These are phyloP conservation scores for Aschersonia sp. DNA, from an alignment of 2,329 filamentous ascomycete genomes.

Conservation along the genomic window DNA sequence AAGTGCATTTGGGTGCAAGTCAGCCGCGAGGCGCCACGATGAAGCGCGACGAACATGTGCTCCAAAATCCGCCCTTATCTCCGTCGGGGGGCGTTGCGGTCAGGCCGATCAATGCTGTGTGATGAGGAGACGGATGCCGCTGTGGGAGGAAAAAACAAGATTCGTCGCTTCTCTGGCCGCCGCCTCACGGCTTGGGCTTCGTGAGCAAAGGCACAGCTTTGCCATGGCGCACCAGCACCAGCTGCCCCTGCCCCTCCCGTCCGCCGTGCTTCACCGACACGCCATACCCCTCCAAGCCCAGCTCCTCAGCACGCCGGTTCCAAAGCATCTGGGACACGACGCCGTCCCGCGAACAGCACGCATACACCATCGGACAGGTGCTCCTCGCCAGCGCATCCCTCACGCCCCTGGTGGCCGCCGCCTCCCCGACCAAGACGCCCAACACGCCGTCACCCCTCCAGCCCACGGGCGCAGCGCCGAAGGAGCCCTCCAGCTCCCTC, in stretches of 20 bases:
- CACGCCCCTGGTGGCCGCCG: slow-evolving; percentile 64
- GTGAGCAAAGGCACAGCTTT: slow-evolving; percentile 13
- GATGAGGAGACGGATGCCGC: too few species aligned
- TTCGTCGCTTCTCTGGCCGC: too few species aligned
- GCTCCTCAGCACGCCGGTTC: slow-evolving; percentile 50
- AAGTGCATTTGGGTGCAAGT: neutral
- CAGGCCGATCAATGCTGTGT: too few species aligned
- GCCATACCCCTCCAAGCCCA: slow-evolving; percentile 45
- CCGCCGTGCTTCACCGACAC: slow-evolving; percentile 29
- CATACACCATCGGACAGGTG: slow-evolving; percentile 56
- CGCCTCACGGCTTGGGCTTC: too few species aligned
- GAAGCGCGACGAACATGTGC: neutral
- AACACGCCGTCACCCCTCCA: slow-evolving; percentile 55
- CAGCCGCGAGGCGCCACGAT: too few species aligned
- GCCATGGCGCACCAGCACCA: slow-evolving; percentile 39
- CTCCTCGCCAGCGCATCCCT: slow-evolving; percentile 56
- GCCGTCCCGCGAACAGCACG: slow-evolving; percentile 46
- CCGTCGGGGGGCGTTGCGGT: too few species aligned
- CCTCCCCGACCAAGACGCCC: slow-evolving; percentile 55
- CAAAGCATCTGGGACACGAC: slow-evolving; percentile 54
- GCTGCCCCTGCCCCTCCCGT: slow-evolving; percentile 13
- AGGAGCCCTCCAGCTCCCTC: slow-evolving; percentile 69
- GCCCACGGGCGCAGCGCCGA: slow-evolving; percentile 56
- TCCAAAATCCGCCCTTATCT: too few species aligned
- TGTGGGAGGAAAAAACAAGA: too few species aligned